phyloP scores from a whole-genome alignment of 306 rosid species.

The Lathyrus oleraceus region DNA sequence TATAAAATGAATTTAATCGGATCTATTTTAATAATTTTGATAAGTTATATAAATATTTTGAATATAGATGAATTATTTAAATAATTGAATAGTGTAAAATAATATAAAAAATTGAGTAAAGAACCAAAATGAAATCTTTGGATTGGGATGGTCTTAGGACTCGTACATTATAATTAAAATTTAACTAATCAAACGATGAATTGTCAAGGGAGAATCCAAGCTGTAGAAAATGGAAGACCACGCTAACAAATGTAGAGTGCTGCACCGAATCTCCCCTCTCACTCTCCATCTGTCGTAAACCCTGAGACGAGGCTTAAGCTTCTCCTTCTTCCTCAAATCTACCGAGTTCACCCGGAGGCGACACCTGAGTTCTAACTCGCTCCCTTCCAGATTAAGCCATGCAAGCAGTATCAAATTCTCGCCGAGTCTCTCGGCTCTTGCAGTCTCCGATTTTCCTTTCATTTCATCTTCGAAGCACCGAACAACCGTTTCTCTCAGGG shows the following conservation, averaged over 20 bases:
- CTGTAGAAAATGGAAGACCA: not conserved
- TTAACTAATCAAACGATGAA: no score
- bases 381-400: slow-evolving; percentile 35
- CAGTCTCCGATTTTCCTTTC: slow-evolving; percentile 52
- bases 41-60: no score
- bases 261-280: not conserved
- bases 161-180: no score
- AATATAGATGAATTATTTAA: no score
- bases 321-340: slow-evolving; percentile 27
- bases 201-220: not conserved
- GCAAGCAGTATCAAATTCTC: slow-evolving; percentile 63
- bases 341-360: slow-evolving; percentile 46
- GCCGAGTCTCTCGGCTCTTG: slow-evolving; percentile 54
- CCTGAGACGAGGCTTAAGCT: not conserved
- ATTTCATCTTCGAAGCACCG: slow-evolving; percentile 34
- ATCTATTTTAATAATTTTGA: no score
- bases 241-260: not conserved
- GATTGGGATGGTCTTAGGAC: no score
- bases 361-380: slow-evolving; percentile 31
- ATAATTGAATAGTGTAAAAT: no score
- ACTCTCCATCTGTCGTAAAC: not conserved
- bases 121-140: no score
- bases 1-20: no score
- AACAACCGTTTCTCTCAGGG: slow-evolving; percentile 45
- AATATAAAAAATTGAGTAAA: no score